These are phyloP conservation scores for Pholiota adiposa DNA, from an alignment of 1,284 basidiomycete species.

Conservation along the genomic window DNA sequence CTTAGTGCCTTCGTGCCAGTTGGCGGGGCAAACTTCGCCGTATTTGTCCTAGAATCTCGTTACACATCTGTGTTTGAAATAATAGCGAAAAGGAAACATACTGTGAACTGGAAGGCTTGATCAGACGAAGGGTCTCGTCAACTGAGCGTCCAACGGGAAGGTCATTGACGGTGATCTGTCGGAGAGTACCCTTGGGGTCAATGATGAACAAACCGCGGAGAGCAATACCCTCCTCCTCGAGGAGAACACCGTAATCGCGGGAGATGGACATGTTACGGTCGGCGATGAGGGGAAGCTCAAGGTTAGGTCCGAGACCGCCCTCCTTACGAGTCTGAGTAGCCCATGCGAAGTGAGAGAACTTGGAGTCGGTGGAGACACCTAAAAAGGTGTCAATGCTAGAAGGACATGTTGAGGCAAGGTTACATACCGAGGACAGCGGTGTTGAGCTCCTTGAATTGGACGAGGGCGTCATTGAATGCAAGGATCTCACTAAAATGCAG, in stretches of 20 bases:
- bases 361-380: constrained; percentile 86
- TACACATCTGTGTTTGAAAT: neutral
- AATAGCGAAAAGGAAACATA: constrained; percentile 39
- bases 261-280: constrained; percentile 73
- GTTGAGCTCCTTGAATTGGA: constrained; percentile 73
- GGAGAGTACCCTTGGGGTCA: constrained; percentile 83
- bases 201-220: constrained; percentile 90
- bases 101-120: constrained; percentile 90
- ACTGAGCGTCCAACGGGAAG: constrained; percentile 90
- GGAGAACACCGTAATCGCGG: constrained; percentile 81
- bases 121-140: constrained; percentile 85
- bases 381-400: neutral
- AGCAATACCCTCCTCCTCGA: constrained; percentile 85
- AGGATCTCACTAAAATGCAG: constrained; percentile 69
- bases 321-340: constrained; percentile 77
- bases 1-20: constrained; percentile 78
- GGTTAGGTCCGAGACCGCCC: constrained; percentile 87
- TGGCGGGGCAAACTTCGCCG: constrained; percentile 90
- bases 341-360: constrained; percentile 91
- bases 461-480: constrained; percentile 86
- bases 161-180: constrained; percentile 90
- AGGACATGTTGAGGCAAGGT: neutral
- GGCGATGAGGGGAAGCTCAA: constrained; percentile 79
- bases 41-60: constrained; percentile 67
- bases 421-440: constrained; percentile 76